Evolutionary conservation across 306 rosid genomes (phyloP).

Genomic region (Begonia loranthoides): DNA sequence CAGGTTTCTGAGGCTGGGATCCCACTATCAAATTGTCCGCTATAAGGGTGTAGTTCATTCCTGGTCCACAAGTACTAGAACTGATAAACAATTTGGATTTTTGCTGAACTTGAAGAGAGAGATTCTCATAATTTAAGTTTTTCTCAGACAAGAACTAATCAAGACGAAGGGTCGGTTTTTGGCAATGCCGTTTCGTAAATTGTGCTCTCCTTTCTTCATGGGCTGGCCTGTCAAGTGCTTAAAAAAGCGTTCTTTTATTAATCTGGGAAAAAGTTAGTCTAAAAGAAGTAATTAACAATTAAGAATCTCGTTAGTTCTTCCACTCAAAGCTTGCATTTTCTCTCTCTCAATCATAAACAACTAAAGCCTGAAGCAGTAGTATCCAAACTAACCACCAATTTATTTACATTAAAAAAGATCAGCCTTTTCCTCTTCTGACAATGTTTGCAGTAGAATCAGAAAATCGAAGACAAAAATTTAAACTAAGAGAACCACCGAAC

Average conservation of each 20-base stretch:
- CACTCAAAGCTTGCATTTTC: no score
- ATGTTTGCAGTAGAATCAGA: neutral
- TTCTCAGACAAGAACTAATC: neutral
- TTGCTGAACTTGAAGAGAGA: conserved; percentile 2
- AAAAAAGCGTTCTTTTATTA: no score
- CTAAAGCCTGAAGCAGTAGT: no score
- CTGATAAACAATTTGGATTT: conserved; percentile 3
- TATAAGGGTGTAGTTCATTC: conserved; percentile 79
- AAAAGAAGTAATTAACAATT: no score
- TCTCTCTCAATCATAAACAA: no score
- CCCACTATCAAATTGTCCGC: conserved; percentile 74
- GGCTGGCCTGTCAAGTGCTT: no score
- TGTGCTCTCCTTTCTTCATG: no score
- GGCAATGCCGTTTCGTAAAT: no score
- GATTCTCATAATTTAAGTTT: neutral
- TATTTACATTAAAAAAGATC: neutral
- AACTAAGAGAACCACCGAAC: neutral
- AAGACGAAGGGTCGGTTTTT: neutral
- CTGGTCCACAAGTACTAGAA: conserved; percentile 28
- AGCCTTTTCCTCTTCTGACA: neutral
- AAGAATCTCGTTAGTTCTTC: no score
- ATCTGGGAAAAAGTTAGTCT: no score
- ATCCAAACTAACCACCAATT: neutral
- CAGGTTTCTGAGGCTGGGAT: conserved; percentile 90
- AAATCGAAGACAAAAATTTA: neutral